Conservation (phyloP, 805 yeast species). For the Scheffersomyces coipomensis region DNA sequence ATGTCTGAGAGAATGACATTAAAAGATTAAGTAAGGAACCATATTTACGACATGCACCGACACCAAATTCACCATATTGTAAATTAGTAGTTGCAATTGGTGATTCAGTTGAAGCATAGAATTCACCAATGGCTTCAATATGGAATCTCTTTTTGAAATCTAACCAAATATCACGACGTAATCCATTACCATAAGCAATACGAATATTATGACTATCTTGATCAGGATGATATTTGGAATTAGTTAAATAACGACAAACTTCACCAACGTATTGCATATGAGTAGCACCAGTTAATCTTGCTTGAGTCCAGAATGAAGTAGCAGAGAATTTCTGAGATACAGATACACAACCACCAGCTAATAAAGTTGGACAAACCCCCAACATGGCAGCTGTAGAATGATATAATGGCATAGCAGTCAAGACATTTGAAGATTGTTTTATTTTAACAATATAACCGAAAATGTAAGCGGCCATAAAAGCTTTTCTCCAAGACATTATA, state of each 20-base stretch:
- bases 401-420: slow-evolving; percentile 93
- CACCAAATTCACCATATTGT: slow-evolving; percentile 75
- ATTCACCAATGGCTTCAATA: slow-evolving; percentile 78
- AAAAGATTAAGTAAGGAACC: slow-evolving; percentile 57
- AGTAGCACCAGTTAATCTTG: slow-evolving; percentile 65
- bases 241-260: slow-evolving; percentile 80
- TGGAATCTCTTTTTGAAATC: slow-evolving; percentile 75
- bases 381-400: slow-evolving; percentile 92
- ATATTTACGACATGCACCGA: slow-evolving; percentile 86
- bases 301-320: slow-evolving; percentile 87
- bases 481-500: slow-evolving; percentile 87
- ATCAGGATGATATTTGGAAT: slow-evolving; percentile 62
- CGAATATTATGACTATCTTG: slow-evolving; percentile 60
- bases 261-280: slow-evolving; percentile 94
- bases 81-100: slow-evolving; percentile 83
- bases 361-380: slow-evolving; percentile 70
- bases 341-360: slow-evolving; percentile 72
- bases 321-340: slow-evolving; percentile 81
- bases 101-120: slow-evolving; percentile 91
- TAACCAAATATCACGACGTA: slow-evolving; percentile 85
- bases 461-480: slow-evolving; percentile 64
- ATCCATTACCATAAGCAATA: slow-evolving; percentile 88
- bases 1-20: slow-evolving; percentile 51
- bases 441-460: slow-evolving; percentile 71
- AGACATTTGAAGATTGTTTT: slow-evolving; percentile 53